Evolutionary conservation across 2,329 filamentous ascomycete species (phyloP).

Genomic region (Didymellaceae sp.): DNA sequence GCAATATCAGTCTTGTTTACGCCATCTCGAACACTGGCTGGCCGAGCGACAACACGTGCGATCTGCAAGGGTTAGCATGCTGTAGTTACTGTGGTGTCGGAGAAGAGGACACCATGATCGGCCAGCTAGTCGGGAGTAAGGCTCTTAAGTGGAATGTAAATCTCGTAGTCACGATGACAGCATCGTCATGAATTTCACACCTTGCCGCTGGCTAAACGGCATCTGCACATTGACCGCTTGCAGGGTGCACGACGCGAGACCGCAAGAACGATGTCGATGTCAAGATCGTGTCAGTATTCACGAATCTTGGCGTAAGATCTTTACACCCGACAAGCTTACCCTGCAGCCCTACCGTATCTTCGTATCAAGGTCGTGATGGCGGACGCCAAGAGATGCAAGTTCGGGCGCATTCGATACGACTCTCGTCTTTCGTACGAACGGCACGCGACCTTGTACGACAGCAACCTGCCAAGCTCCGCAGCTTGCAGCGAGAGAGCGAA

Average conservation of each 20-base stretch:
- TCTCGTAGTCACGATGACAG: constrained; percentile 9
- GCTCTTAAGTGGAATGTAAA: constrained; percentile 4
- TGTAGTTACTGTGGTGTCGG: constrained; percentile 7
- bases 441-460: constrained; percentile 5
- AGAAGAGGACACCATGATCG: constrained; percentile 9
- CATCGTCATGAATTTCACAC: neutral
- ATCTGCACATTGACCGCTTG: neutral
- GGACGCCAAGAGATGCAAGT: constrained; percentile 5
- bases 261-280: neutral
- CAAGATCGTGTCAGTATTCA: neutral
- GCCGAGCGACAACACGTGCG: constrained; percentile 6
- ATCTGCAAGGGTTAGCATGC: constrained; percentile 16
- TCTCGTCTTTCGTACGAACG: constrained; percentile 2
- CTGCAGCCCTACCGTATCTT: constrained; percentile 10
- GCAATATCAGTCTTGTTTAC: constrained; percentile 13
- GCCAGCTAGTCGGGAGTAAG: constrained; percentile 2
- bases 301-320: neutral
- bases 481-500: neutral
- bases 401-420: neutral
- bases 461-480: neutral
- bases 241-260: neutral
- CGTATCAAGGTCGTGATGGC: neutral
- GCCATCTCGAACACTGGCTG: constrained; percentile 1
- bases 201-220: neutral
- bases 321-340: neutral